Conservation (phyloP, 805 yeast genomes). For the Suhomyces xylopsoci region DNA sequence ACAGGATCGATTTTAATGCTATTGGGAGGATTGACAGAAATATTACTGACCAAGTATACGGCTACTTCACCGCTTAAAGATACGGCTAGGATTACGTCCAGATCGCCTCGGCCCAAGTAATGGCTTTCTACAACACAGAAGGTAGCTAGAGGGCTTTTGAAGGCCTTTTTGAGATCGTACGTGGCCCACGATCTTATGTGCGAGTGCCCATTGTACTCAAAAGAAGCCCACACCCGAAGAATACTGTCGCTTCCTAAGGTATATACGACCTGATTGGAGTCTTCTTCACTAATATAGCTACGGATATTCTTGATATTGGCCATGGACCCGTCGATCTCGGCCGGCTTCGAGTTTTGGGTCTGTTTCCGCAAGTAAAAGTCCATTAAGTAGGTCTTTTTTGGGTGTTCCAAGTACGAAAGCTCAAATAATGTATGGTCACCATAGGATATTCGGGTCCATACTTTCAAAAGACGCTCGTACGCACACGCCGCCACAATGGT, state of each 20-base stretch:
- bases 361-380: constrained; percentile 35
- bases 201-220: constrained; percentile 56
- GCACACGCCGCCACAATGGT: constrained; percentile 59
- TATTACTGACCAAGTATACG: constrained; percentile 48
- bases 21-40: constrained; percentile 55
- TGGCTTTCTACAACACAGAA: constrained; percentile 37
- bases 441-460: constrained; percentile 75
- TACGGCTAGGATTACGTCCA: constrained; percentile 38
- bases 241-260: constrained; percentile 59
- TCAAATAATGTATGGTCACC: constrained; percentile 63
- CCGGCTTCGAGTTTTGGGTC: not conserved
- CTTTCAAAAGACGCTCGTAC: constrained; percentile 65
- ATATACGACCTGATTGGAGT: constrained; percentile 47
- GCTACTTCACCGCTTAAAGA: constrained; percentile 40
- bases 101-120: constrained; percentile 21
- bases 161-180: constrained; percentile 22
- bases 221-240: constrained; percentile 68
- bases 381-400: constrained; percentile 45
- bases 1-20: constrained; percentile 43
- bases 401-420: constrained; percentile 65
- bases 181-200: constrained; percentile 58
- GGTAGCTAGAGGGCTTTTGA: constrained; percentile 9
- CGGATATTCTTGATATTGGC: constrained; percentile 35
- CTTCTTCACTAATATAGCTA: constrained; percentile 29
- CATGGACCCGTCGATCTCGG: constrained; percentile 22